phyloP scores from a whole-genome alignment of 2,329 filamentous ascomycete genomes.

The Talaromyces sp. region DNA sequence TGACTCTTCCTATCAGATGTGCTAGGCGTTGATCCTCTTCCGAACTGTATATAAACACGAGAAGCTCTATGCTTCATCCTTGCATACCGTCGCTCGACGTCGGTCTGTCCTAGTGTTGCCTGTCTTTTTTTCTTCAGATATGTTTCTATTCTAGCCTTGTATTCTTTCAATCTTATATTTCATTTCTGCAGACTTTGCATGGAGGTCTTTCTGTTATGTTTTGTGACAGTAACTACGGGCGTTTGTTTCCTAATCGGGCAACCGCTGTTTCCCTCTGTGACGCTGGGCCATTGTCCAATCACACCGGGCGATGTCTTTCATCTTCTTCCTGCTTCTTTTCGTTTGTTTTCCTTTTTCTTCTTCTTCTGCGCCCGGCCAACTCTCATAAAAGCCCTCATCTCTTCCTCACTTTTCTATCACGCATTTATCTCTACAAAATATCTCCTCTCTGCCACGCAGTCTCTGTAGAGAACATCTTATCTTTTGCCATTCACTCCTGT shows the following conservation, averaged over 20 bases:
- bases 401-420: not conserved
- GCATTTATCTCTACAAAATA: too few relatives aligned
- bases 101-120: not conserved
- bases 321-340: not conserved
- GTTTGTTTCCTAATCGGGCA: not conserved
- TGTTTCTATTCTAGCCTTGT: not conserved
- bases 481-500: not conserved
- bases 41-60: constrained; percentile 1
- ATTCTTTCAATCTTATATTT: not conserved
- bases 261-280: not conserved
- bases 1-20: not conserved
- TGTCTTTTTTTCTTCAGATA: not conserved
- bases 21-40: not conserved
- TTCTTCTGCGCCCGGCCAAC: not conserved
- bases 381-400: not conserved
- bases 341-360: not conserved
- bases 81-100: not conserved
- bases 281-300: not conserved
- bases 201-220: not conserved
- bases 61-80: not conserved
- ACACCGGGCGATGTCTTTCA: not conserved
- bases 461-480: not conserved
- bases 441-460: not conserved
- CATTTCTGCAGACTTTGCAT: not conserved
- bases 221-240: not conserved